Percentiles rank a stretch among this genome's conserved stretches.
These are phyloP conservation scores for Exophiala sp. DNA, from an alignment of 2,329 filamentous ascomycete species.

Conservation along the genomic window DNA sequence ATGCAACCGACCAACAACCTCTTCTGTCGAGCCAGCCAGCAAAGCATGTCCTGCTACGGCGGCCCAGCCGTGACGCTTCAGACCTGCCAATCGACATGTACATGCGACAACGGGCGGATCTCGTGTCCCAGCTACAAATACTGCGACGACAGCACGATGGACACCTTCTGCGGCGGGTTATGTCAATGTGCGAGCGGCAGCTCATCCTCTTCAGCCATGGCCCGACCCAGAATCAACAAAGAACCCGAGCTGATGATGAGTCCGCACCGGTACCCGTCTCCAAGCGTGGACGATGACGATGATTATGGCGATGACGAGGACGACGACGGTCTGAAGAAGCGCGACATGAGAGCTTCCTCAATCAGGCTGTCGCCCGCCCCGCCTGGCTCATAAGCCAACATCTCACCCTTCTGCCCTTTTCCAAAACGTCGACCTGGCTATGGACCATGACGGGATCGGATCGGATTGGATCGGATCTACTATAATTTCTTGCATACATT, in stretches of 20 bases:
- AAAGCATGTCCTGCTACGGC: conserved; percentile 16
- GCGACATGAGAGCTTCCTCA: not conserved
- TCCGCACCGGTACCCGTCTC: not conserved
- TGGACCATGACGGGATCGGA: too few relatives aligned
- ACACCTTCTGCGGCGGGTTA: conserved; percentile 13
- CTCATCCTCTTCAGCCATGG: not conserved
- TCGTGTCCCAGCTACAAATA: conserved; percentile 13
- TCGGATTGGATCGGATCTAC: too few relatives aligned
- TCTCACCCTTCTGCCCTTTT: too few relatives aligned
- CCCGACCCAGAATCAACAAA: not conserved
- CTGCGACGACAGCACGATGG: conserved; percentile 15
- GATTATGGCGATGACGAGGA: conserved; percentile 6
- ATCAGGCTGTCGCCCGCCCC: too few relatives aligned
- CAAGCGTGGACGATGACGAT: conserved; percentile 1
- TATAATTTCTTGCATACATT: too few relatives aligned
- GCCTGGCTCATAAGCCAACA: too few relatives aligned
- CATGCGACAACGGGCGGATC: conserved; percentile 11
- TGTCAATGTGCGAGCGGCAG: conserved; percentile 1
- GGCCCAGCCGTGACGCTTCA: conserved; percentile 2
- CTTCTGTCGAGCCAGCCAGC: conserved; percentile 5
- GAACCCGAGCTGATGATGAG: conserved; percentile 4
- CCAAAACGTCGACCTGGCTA: too few relatives aligned
- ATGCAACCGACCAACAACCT: conserved; percentile 5
- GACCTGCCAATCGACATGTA: conserved; percentile 5
- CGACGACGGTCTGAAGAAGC: conserved; percentile 22